Percentiles rank a stretch among this genome's conserved stretches.
Conservation (phyloP, 202 grass and related monocot genomes). For the Zoysia matrella region DNA sequence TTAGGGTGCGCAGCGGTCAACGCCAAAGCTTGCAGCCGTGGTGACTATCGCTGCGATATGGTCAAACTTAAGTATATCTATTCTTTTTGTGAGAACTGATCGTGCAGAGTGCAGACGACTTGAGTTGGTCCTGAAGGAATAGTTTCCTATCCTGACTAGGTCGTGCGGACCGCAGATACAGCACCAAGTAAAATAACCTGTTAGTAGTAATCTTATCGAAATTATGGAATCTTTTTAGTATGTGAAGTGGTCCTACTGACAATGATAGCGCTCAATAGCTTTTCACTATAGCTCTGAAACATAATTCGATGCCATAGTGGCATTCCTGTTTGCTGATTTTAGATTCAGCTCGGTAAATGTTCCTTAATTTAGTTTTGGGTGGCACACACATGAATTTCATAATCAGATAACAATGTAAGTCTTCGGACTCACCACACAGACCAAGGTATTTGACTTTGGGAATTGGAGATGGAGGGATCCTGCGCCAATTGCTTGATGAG, state of each 20-base stretch:
- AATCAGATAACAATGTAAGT: no score
- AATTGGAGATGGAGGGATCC: no score
- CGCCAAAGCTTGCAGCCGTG: no score
- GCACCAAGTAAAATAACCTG: background rate
- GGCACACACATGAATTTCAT: no score
- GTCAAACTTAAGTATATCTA: background rate
- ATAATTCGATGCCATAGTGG: background rate
- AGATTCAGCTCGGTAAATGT: background rate
- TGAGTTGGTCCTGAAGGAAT: background rate
- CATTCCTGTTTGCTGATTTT: background rate
- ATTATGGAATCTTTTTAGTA: background rate
- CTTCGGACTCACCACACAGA: no score
- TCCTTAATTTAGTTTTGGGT: no score
- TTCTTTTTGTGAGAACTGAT: background rate
- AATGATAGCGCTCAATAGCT: no score
- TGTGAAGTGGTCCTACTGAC: background rate
- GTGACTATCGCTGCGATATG: background rate
- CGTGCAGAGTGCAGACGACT: background rate
- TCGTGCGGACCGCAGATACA: background rate
- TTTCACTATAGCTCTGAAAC: background rate
- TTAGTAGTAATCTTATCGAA: background rate
- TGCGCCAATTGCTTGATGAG: no score
- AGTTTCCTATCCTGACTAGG: background rate
- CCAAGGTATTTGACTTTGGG: no score
- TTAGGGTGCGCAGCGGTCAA: no score